Conservation (phyloP, 140 eudicot species). For the Erigeron philadelphicus region DNA sequence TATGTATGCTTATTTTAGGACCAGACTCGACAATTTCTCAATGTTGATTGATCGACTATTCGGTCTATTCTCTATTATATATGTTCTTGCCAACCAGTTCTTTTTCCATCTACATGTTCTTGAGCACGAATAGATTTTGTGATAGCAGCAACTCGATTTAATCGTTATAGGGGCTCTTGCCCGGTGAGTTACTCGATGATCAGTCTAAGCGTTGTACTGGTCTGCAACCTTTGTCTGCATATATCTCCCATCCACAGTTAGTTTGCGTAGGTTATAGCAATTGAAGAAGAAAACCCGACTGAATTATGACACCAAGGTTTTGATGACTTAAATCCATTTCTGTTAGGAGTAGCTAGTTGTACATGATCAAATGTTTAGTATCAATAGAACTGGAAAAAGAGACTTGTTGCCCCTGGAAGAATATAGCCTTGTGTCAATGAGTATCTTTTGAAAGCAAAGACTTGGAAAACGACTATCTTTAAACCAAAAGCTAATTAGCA, state of each 20-base stretch:
- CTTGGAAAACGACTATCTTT: not conserved
- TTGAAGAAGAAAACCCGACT: not conserved
- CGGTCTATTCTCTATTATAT: no score
- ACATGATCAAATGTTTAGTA: constrained; percentile 7
- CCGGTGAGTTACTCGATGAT: no score
- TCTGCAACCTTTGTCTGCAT: not conserved
- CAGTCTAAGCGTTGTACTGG: no score
- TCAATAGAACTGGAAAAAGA: constrained; percentile 43
- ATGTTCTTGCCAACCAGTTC: no score
- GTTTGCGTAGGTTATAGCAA: constrained; percentile 10
- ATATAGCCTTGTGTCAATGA: constrained; percentile 2
- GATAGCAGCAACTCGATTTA: no score
- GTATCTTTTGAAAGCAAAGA: constrained; percentile 19
- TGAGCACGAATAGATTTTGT: no score
- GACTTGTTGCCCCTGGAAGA: constrained; percentile 51
- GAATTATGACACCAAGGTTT: not conserved
- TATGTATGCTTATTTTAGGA: no score
- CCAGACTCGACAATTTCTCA: no score
- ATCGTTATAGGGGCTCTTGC: no score
- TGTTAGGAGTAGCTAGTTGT: constrained; percentile 2
- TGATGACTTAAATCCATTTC: constrained; percentile 5
- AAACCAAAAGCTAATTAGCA: not conserved
- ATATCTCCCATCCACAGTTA: not conserved
- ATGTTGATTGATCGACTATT: no score
- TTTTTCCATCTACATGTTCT: no score